A percentile compares a stretch with the other conserved stretches of the same genome.
Evolutionary conservation across 2,329 filamentous ascomycete species (phyloP).

Genomic region (Neonectria neomacrospora): DNA sequence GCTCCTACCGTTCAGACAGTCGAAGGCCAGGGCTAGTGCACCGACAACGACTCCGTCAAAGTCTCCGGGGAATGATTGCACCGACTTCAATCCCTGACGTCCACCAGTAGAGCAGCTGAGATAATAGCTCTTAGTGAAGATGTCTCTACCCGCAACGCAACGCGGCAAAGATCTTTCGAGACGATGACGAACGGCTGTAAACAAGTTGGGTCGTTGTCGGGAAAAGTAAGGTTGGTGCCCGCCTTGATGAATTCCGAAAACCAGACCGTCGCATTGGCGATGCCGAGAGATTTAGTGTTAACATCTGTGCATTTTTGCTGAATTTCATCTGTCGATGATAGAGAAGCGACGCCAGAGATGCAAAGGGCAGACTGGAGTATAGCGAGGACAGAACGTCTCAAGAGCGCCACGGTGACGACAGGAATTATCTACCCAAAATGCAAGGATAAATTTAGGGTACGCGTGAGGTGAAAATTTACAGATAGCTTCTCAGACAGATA

Average conservation of each 20-base stretch:
- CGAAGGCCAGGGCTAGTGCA: slow-evolving; percentile 58
- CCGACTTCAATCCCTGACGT: slow-evolving; percentile 64
- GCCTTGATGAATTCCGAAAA: slow-evolving; percentile 15
- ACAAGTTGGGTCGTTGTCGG: slow-evolving; percentile 54
- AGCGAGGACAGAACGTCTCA: not conserved
- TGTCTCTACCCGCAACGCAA: slow-evolving; percentile 25
- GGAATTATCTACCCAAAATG: not conserved
- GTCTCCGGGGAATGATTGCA: slow-evolving; percentile 64
- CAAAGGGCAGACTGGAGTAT: not conserved
- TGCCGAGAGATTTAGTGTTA: not conserved
- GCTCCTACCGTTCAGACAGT: slow-evolving; percentile 54
- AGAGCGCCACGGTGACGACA: not conserved
- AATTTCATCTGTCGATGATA: not conserved
- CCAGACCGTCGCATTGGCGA: slow-evolving; percentile 14
- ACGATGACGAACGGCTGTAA: slow-evolving; percentile 34
- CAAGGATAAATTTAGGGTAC: not conserved
- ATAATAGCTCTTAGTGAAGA: slow-evolving; percentile 62
- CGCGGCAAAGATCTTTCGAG: slow-evolving; percentile 33
- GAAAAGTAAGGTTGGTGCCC: slow-evolving; percentile 35
- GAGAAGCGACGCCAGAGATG: not conserved
- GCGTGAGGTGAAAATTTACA: not conserved
- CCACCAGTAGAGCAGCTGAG: slow-evolving; percentile 69
- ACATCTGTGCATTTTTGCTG: not conserved
- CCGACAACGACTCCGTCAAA: slow-evolving; percentile 62
- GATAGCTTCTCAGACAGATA: not conserved